A percentile compares a stretch with the other conserved stretches of the same genome.
Evolutionary conservation across 495 filamentous ascomycete species (phyloP).

Genomic region (Neurospora tetrasperma): DNA sequence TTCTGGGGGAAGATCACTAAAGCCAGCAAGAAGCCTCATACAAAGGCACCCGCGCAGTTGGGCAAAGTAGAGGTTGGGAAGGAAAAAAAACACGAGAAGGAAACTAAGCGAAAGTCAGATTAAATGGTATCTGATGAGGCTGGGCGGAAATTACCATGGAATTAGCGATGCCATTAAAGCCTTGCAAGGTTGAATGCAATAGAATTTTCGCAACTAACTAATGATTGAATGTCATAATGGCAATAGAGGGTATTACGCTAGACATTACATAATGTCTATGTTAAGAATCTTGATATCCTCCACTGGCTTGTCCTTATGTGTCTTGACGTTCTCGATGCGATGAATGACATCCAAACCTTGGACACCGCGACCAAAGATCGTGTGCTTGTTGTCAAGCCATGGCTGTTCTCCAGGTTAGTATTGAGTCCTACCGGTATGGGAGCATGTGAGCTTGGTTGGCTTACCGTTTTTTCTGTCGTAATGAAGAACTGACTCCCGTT

Average conservation of each 20-base stretch:
- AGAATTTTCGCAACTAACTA: neutral
- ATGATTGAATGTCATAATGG: neutral
- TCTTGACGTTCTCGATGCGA: conserved; percentile 84
- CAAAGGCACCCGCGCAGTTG: neutral
- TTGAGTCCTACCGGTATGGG: neutral
- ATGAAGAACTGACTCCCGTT: conserved; percentile 93
- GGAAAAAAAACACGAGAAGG: neutral
- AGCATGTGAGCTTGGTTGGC: too few species aligned
- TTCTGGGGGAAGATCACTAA: conserved; percentile 1
- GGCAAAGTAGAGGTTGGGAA: neutral
- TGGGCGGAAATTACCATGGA: neutral
- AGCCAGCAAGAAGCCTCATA: neutral
- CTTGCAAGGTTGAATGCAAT: neutral
- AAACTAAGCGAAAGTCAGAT: neutral
- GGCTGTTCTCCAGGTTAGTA: conserved; percentile 35
- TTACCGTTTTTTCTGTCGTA: conserved; percentile 83
- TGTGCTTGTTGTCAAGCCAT: conserved; percentile 95
- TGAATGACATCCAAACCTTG: conserved; percentile 92
- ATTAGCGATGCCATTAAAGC: neutral
- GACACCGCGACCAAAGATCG: conserved; percentile 84
- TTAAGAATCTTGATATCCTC: conserved; percentile 97
- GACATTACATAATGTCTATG: conserved; percentile 43
- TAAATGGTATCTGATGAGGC: neutral
- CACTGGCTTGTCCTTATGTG: conserved; percentile 92
- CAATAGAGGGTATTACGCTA: neutral